These are phyloP conservation scores for Rhododendron henanense DNA, from an alignment of 148 eudicot genomes.

Conservation along the genomic window DNA sequence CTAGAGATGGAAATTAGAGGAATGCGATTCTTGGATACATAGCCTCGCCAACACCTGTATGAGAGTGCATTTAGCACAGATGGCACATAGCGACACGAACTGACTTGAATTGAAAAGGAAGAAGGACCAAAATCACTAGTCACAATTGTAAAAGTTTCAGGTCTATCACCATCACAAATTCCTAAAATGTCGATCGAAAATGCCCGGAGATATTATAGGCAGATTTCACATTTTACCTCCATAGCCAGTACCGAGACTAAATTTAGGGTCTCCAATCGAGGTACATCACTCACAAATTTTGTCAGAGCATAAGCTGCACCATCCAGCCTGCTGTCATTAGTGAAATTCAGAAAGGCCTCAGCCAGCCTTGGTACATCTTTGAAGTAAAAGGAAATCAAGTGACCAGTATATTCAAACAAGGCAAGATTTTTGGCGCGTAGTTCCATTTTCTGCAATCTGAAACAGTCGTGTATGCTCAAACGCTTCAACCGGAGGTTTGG, in stretches of 20 bases:
- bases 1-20: neutral
- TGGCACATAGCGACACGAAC: neutral
- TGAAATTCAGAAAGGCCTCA: conserved; percentile 18
- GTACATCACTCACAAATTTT: conserved; percentile 18
- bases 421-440: conserved; percentile 13
- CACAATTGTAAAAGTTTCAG: neutral
- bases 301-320: conserved; percentile 23
- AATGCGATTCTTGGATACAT: neutral
- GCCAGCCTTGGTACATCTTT: conserved; percentile 23
- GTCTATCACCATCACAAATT: neutral
- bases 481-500: conserved; percentile 18
- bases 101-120: neutral
- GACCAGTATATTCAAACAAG: conserved; percentile 23
- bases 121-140: neutral
- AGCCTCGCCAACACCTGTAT: neutral
- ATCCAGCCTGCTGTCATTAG: conserved; percentile 16
- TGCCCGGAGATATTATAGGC: neutral
- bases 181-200: neutral
- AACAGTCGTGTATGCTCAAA: conserved; percentile 17
- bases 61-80: neutral
- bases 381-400: conserved; percentile 16
- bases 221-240: conserved; percentile 6
- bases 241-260: conserved; percentile 13
- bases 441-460: conserved; percentile 21
- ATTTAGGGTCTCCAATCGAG: conserved; percentile 22